These are phyloP conservation scores for Aspergillus pseudoviridinutans DNA, from an alignment of 2,329 filamentous ascomycete species.

Conservation along the genomic window DNA sequence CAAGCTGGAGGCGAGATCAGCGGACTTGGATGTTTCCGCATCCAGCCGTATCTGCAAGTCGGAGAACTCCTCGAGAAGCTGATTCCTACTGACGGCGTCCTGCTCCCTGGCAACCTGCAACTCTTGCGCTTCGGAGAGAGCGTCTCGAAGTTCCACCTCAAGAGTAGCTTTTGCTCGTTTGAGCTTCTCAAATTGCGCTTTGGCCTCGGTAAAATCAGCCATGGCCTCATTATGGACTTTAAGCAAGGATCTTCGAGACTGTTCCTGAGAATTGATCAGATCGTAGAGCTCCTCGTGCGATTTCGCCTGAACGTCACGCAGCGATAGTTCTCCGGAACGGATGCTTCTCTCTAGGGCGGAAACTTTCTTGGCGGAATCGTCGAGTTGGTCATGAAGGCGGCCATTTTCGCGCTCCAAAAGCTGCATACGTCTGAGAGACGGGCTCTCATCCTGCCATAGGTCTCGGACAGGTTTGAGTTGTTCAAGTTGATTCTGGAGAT, in stretches of 20 bases:
- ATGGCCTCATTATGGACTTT: slow-evolving; percentile 82
- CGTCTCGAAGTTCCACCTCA: slow-evolving; percentile 84
- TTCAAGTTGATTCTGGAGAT: slow-evolving; percentile 83
- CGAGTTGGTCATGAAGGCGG: slow-evolving; percentile 86
- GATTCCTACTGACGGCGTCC: slow-evolving; percentile 79
- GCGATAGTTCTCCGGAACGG: slow-evolving; percentile 77
- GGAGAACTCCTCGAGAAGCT: slow-evolving; percentile 86
- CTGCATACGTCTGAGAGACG: slow-evolving; percentile 74
- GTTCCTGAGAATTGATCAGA: slow-evolving; percentile 86
- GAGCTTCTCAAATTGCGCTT: slow-evolving; percentile 79
- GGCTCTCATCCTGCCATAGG: slow-evolving; percentile 66
- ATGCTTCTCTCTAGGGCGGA: slow-evolving; percentile 84
- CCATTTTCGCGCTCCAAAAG: slow-evolving; percentile 91
- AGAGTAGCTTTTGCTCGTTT: slow-evolving; percentile 74
- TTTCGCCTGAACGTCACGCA: slow-evolving; percentile 87
- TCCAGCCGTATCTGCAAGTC: slow-evolving; percentile 92
- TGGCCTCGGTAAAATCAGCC: slow-evolving; percentile 79
- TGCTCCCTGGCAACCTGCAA: slow-evolving; percentile 75
- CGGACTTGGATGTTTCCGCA: slow-evolving; percentile 77
- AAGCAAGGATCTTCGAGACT: slow-evolving; percentile 75
- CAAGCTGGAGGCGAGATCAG: slow-evolving; percentile 79
- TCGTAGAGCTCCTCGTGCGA: slow-evolving; percentile 94
- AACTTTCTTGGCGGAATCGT: slow-evolving; percentile 89
- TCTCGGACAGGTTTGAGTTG: slow-evolving; percentile 61
- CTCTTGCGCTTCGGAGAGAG: slow-evolving; percentile 78